Conservation (phyloP, 163 green algal genomes). For the Scenedesmus sp. region DNA sequence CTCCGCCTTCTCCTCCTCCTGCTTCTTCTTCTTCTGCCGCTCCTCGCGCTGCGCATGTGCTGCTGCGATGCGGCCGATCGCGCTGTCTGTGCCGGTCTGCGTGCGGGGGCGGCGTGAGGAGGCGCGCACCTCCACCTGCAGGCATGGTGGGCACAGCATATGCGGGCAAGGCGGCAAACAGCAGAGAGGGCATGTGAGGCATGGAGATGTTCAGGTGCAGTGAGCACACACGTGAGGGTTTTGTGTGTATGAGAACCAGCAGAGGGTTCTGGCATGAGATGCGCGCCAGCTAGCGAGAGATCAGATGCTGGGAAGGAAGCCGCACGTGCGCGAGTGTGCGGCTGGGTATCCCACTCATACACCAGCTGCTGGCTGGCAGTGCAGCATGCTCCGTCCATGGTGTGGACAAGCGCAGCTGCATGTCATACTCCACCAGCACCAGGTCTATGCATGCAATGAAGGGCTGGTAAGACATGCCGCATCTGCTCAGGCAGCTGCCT, state of each 20-base stretch:
- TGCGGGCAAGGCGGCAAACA: neutral
- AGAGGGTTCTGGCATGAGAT: too few relatives aligned
- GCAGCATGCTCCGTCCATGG: neutral
- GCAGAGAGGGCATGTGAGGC: neutral
- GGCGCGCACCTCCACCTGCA: slow-evolving; percentile 53
- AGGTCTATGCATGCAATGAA: neutral
- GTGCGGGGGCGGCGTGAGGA: slow-evolving; percentile 35
- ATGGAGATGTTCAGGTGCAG: neutral
- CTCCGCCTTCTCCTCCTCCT: slow-evolving; percentile 49
- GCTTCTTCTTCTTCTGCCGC: slow-evolving; percentile 45
- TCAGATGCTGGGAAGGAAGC: too few relatives aligned
- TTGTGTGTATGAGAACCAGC: too few relatives aligned
- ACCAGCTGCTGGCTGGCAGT: too few relatives aligned
- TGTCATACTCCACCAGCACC: neutral
- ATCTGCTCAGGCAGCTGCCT: neutral
- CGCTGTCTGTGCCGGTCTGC: slow-evolving; percentile 34
- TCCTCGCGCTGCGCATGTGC: slow-evolving; percentile 52
- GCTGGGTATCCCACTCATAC: too few relatives aligned
- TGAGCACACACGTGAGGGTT: too few relatives aligned
- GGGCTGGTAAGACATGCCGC: neutral
- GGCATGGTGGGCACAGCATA: neutral
- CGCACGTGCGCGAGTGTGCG: too few relatives aligned
- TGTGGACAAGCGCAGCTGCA: neutral
- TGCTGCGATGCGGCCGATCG: slow-evolving; percentile 52
- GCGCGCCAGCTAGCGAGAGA: too few relatives aligned